A percentile compares a stretch with the other conserved stretches of the same genome.
These are phyloP conservation scores for Russula sp. DNA, from an alignment of 768 basidiomycete species.

Conservation along the genomic window DNA sequence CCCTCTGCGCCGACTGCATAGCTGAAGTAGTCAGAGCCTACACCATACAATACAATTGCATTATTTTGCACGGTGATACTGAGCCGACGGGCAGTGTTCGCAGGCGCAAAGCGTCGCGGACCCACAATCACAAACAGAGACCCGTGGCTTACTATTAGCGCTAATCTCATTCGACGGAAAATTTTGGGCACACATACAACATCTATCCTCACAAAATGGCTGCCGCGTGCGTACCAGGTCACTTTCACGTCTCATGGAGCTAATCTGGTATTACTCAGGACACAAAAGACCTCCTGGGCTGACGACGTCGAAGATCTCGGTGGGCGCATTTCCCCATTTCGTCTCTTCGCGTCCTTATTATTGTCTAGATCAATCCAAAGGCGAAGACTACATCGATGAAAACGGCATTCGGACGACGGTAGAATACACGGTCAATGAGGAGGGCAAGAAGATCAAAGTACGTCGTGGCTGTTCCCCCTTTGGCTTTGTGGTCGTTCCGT, in stretches of 20 bases:
- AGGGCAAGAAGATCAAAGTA: slow-evolving; percentile 94
- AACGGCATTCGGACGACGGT: slow-evolving; percentile 46
- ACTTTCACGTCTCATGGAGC: not conserved
- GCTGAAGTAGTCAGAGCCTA: no score
- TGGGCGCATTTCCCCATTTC: not conserved
- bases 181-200: not conserved
- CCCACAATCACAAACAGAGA: slow-evolving; percentile 1
- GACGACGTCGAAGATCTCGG: slow-evolving; percentile 37
- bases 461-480: slow-evolving; percentile 20
- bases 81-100: no score
- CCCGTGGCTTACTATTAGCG: no score
- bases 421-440: slow-evolving; percentile 57
- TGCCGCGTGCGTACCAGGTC: not conserved
- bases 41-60: no score
- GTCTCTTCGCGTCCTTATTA: not conserved
- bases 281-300: slow-evolving; percentile 35
- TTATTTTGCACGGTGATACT: no score
- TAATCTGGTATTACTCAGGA: slow-evolving; percentile 28
- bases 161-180: not conserved
- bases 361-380: slow-evolving; percentile 44
- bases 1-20: no score
- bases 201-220: not conserved
- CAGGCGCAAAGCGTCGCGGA: not conserved
- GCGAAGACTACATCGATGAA: slow-evolving; percentile 71
- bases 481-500: not conserved